These are phyloP conservation scores for Orbilia quercus DNA, from an alignment of 2,329 filamentous ascomycete genomes.

Conservation along the genomic window DNA sequence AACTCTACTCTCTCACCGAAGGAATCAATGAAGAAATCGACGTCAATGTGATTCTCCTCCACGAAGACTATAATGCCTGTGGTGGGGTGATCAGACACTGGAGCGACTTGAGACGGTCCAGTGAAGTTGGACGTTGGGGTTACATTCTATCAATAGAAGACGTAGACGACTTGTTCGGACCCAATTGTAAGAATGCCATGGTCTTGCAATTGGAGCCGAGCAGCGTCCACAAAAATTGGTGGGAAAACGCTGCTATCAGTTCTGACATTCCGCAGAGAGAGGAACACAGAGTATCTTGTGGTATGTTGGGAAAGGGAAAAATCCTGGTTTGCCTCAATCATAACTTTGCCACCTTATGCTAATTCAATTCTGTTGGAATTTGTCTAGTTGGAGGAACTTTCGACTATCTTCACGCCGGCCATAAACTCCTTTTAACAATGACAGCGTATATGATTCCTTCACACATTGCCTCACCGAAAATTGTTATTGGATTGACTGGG, in stretches of 20 bases:
- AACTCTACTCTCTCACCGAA: constrained; percentile 41
- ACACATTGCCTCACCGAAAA: constrained; percentile 65
- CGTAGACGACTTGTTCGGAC: constrained; percentile 42
- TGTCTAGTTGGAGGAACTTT: constrained; percentile 83
- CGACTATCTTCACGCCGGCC: constrained; percentile 92
- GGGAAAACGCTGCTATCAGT: constrained; percentile 53
- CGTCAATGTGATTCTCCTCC: constrained; percentile 47
- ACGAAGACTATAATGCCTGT: constrained; percentile 42
- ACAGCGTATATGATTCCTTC: constrained; percentile 72
- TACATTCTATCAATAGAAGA: constrained; percentile 51
- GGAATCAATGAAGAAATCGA: constrained; percentile 50
- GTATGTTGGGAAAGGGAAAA: constrained; percentile 20
- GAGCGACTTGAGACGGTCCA: constrained; percentile 38
- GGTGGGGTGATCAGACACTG: constrained; percentile 46
- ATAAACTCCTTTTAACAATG: constrained; percentile 95
- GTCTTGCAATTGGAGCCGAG: constrained; percentile 57
- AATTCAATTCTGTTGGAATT: constrained; percentile 1
- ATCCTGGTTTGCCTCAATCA: not conserved
- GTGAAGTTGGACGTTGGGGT: constrained; percentile 30
- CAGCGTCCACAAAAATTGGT: constrained; percentile 53
- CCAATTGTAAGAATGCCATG: constrained; percentile 59
- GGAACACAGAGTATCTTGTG: constrained; percentile 47
- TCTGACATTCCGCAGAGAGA: constrained; percentile 59
- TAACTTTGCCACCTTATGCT: constrained; percentile 34
- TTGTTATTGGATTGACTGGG: constrained; percentile 88